Base-by-base conservation (phyloP, 768 basidiomycete genomes). In the Megacollybia marginata region DNA sequence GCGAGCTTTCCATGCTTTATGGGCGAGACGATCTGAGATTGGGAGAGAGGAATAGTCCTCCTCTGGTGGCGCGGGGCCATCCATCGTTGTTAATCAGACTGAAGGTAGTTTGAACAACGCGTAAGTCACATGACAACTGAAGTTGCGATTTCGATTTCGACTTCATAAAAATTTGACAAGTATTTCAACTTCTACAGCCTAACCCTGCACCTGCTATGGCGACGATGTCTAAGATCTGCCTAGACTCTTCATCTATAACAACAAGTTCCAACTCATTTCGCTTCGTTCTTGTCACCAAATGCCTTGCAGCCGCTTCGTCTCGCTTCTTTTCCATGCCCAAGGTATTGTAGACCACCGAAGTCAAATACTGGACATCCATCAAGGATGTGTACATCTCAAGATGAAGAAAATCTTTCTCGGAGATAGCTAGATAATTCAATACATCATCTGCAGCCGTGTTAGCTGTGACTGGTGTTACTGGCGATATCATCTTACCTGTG, bases 1-100 rank as follows among this genome's bases (percentile, higher is more conserved):
- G 57, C 96, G 85, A 51, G 96, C 96, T 69, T 98, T 98, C 96
- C 96, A 99, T 65, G 95, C 95, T 78, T 97, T 98, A 74, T 97
- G 92, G 6, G 80, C 70, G 49, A 95, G 83, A 42, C 94, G 68
- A 56, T 95, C 92, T 11, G 79, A 67, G 44, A 96, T 76, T 18
- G 90, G 71, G 46, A 97, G 75, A 28, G 75, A 61, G 42, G 83
- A 83, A 65, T 94, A 97, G 68, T 98, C 93, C 71, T 96, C 93
- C 72, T 96, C 93, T 59, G 79, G 86, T 46, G 92, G 91, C 52
- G 89, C 86, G 58, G 84, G 83, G 49, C 91, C 93, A 68, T 95
- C 93, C 92, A 92, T 92, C 59, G 52, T 59, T 61, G 43, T 40
- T 4, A 40, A 13, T 44, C 44, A 44, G 23, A 44, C n/a, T 44